A percentile compares a stretch with the other conserved stretches of the same genome.
Evolutionary conservation across 2,329 filamentous ascomycete genomes (phyloP).

Genomic region (Alternaria incomplexa): DNA sequence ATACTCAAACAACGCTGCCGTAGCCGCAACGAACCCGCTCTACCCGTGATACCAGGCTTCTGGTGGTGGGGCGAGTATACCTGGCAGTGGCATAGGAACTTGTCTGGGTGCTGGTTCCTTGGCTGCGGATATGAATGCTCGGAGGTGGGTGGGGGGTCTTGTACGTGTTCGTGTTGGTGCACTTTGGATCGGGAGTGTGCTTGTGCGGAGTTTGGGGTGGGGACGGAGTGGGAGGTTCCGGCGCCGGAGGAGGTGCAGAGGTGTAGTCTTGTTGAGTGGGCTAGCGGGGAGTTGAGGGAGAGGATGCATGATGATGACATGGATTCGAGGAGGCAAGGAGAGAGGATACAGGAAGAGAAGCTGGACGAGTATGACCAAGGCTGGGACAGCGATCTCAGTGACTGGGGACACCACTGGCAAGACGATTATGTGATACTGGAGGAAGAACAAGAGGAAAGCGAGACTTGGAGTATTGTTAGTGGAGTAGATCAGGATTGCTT

Average conservation of each 20-base stretch:
- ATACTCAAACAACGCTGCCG: not conserved
- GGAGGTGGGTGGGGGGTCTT: not conserved
- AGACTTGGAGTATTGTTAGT: slow-evolving; percentile 10
- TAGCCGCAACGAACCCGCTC: not conserved
- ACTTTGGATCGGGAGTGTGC: not conserved
- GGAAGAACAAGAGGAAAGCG: not conserved
- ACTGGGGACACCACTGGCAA: not conserved
- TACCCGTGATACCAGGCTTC: slow-evolving; percentile 1
- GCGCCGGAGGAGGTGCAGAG: slow-evolving; percentile 8
- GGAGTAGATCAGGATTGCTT: not conserved
- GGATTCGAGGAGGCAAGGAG: too few species aligned
- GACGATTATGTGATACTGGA: not conserved
- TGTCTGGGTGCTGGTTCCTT: slow-evolving; percentile 13
- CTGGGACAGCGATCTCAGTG: not conserved
- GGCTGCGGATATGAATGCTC: not conserved
- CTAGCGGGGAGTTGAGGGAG: not conserved
- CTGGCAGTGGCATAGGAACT: slow-evolving; percentile 19
- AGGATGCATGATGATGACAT: too few species aligned
- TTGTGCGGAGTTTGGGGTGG: slow-evolving; percentile 6
- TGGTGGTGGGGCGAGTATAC: slow-evolving; percentile 10
- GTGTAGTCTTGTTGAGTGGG: slow-evolving; percentile 14
- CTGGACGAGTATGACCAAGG: not conserved
- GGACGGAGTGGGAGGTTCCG: not conserved
- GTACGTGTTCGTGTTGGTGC: not conserved
- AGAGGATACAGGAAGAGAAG: too few species aligned